Conservation (phyloP, 2,329 filamentous ascomycete genomes). For the Lecanicillium sp. region DNA sequence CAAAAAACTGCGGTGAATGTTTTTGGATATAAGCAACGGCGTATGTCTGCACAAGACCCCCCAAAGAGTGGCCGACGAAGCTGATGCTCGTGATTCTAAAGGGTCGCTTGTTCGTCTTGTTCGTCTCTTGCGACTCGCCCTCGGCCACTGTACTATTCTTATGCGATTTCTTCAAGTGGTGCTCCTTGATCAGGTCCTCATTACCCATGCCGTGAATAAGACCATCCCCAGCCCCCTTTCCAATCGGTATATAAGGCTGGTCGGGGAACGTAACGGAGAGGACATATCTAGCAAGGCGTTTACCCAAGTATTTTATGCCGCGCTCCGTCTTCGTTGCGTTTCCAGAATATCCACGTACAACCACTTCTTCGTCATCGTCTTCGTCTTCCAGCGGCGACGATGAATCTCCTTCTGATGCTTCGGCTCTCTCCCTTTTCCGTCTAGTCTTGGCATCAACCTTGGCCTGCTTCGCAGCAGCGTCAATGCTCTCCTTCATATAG, state of each 20-base stretch:
- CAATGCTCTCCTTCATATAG: conserved; percentile 94
- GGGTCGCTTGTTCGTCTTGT: conserved; percentile 36
- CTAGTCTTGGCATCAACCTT: conserved; percentile 59
- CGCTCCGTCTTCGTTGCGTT: conserved; percentile 88
- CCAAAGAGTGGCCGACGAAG: conserved; percentile 86
- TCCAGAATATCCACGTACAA: conserved; percentile 82
- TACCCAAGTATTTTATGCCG: conserved; percentile 95
- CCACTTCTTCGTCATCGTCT: conserved; percentile 72
- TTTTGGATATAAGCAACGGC: conserved; percentile 95
- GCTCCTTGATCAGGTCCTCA: conserved; percentile 33
- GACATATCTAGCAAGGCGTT: conserved; percentile 85
- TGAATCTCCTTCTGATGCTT: conserved; percentile 12
- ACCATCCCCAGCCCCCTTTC: conserved; percentile 39
- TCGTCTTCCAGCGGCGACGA: conserved; percentile 19
- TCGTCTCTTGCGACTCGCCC: conserved; percentile 41
- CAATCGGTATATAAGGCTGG: conserved; percentile 70
- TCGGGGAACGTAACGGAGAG: conserved; percentile 88
- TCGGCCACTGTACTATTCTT: conserved; percentile 53
- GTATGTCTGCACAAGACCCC: conserved; percentile 85
- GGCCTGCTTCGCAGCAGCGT: conserved; percentile 68
- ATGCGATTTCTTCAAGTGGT: conserved; percentile 41
- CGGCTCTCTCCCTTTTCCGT: conserved; percentile 39
- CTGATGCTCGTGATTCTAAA: conserved; percentile 93
- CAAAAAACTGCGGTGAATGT: conserved; percentile 85
- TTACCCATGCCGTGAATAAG: conserved; percentile 29